Percentiles rank a stretch among this genome's conserved stretches.
Evolutionary conservation across 2,329 filamentous ascomycete genomes (phyloP).

Genomic region (Remersonia thermophila): DNA sequence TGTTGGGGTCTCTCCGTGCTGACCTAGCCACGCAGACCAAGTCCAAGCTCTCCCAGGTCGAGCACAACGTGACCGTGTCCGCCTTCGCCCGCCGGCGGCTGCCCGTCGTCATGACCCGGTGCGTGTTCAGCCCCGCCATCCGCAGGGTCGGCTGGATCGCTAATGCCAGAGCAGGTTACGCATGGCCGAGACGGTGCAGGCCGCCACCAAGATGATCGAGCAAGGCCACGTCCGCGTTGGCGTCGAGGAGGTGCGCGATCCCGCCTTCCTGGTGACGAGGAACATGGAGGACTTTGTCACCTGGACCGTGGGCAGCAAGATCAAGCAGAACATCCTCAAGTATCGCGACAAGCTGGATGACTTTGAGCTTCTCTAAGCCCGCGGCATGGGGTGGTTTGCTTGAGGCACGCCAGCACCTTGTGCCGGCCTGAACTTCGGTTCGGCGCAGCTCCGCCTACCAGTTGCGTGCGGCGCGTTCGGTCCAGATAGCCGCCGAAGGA

Average conservation of each 20-base stretch:
- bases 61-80: conserved; percentile 78
- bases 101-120: conserved; percentile 60
- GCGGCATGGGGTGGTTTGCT: neutral
- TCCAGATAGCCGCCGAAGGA: too few species aligned
- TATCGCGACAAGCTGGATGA: conserved; percentile 93
- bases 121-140: neutral
- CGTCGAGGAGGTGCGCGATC: conserved; percentile 79
- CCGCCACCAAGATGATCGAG: conserved; percentile 78
- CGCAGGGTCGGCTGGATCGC: neutral
- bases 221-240: conserved; percentile 89
- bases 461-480: too few species aligned
- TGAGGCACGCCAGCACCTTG: too few species aligned
- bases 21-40: conserved; percentile 31
- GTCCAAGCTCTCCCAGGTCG: conserved; percentile 71
- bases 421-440: too few species aligned
- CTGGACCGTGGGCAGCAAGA: conserved; percentile 92
- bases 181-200: conserved; percentile 86
- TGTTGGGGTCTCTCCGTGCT: neutral
- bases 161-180: conserved; percentile 61
- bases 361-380: conserved; percentile 80
- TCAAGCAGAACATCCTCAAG: conserved; percentile 90
- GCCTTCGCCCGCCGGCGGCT: conserved; percentile 75
- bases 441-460: too few species aligned
- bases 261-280: conserved; percentile 77
- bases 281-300: conserved; percentile 94